Percentiles rank a stretch among this genome's conserved stretches.
Evolutionary conservation across 1,284 basidiomycete genomes (phyloP).

Genomic region (Sporisorium iseilematis-ciliati): DNA sequence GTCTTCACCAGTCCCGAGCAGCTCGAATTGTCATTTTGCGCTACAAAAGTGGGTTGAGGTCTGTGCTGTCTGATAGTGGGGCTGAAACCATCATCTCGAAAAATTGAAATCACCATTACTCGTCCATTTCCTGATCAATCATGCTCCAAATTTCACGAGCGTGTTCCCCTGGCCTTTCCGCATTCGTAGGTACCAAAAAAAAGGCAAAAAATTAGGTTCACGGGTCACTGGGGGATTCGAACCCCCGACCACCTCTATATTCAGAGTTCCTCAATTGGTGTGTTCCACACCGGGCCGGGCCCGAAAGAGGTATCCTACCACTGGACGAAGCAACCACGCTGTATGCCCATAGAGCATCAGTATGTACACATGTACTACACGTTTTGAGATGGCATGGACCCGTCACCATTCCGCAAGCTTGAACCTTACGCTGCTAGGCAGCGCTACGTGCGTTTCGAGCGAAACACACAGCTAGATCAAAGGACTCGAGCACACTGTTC

Average conservation of each 20-base stretch:
- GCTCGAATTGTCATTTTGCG: too few relatives aligned
- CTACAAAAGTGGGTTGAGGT: too few relatives aligned
- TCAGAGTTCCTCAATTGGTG: slow-evolving; percentile 18
- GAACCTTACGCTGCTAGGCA: too few relatives aligned
- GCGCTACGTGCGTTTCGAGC: not conserved
- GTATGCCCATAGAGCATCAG: not conserved
- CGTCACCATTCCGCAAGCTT: too few relatives aligned
- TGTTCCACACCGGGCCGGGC: slow-evolving; percentile 34
- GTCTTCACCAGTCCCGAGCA: too few relatives aligned
- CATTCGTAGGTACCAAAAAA: slow-evolving; percentile 9
- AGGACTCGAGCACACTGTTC: too few relatives aligned
- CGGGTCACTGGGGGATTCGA: slow-evolving; percentile 51
- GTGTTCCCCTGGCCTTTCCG: not conserved
- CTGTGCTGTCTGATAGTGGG: too few relatives aligned
- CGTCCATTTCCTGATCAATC: slow-evolving; percentile 11
- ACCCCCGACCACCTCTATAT: slow-evolving; percentile 50
- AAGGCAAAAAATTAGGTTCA: slow-evolving; percentile 22
- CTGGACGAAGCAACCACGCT: slow-evolving; percentile 49
- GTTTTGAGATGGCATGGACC: too few relatives aligned
- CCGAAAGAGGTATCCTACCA: slow-evolving; percentile 56
- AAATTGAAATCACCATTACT: slow-evolving; percentile 2
- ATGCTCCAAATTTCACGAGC: not conserved
- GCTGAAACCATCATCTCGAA: slow-evolving; percentile 10
- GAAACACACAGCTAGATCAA: too few relatives aligned
- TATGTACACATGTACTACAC: not conserved